phyloP scores from a whole-genome alignment of 305 asterid species.

The Stenogyne calaminthoides region DNA sequence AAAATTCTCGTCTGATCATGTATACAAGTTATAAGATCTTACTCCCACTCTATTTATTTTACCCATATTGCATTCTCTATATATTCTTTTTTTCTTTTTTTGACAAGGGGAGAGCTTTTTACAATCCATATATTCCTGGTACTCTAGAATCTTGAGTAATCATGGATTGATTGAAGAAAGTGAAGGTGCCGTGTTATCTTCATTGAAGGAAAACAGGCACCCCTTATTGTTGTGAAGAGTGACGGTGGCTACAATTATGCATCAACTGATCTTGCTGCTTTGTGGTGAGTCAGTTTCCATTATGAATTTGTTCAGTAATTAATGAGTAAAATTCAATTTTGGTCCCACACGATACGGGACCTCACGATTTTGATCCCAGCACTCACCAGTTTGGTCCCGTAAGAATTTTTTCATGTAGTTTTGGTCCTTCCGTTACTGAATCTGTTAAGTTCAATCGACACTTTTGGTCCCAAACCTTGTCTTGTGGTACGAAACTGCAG shows the following conservation, averaged over 20 bases:
- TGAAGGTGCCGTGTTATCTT: slow-evolving; percentile 94
- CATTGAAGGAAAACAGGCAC: slow-evolving; percentile 74
- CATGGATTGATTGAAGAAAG: slow-evolving; percentile 79
- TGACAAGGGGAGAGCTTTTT: slow-evolving; percentile 94
- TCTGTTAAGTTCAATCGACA: too few species aligned
- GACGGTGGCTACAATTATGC: slow-evolving; percentile 97
- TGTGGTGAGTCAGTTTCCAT: slow-evolving; percentile 78
- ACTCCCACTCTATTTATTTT: background rate
- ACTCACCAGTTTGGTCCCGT: too few species aligned
- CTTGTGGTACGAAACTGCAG: too few species aligned
- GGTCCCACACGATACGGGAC: too few species aligned
- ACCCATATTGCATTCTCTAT: slow-evolving; percentile 1
- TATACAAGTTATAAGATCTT: slow-evolving; percentile 8
- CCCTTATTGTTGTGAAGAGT: slow-evolving; percentile 87
- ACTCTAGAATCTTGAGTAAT: slow-evolving; percentile 55
- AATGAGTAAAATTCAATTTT: too few species aligned
- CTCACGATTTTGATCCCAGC: too few species aligned
- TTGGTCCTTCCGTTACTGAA: too few species aligned
- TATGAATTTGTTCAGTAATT: too few species aligned
- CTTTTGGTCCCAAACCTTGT: too few species aligned
- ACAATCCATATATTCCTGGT: slow-evolving; percentile 76
- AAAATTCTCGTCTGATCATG: too few species aligned
- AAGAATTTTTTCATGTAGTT: too few species aligned
- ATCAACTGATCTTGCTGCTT: slow-evolving; percentile 88
- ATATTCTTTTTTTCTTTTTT: slow-evolving; percentile 1